phyloP scores from a whole-genome alignment of 805 yeast genomes.

The Metschnikowia gelsemii region DNA sequence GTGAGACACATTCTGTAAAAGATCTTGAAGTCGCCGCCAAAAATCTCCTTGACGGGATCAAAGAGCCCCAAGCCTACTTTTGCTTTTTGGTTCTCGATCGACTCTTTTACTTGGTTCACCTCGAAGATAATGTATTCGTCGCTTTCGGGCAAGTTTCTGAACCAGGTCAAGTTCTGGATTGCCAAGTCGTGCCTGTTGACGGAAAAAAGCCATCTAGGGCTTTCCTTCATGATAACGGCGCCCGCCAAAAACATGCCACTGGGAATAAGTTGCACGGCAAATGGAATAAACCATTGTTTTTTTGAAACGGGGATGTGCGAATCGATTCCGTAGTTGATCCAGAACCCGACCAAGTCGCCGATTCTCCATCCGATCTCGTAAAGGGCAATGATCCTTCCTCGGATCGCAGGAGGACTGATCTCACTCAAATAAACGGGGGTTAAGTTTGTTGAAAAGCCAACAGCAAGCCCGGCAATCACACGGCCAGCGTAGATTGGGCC shows the following conservation, averaged over 20 bases:
- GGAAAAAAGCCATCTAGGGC: slow-evolving; percentile 38
- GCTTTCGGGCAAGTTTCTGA: slow-evolving; percentile 33
- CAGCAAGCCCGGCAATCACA: slow-evolving; percentile 37
- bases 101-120: slow-evolving; percentile 36
- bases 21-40: slow-evolving; percentile 27
- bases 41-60: slow-evolving; percentile 36
- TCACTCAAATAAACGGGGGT: slow-evolving; percentile 39
- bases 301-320: slow-evolving; percentile 26
- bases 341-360: slow-evolving; percentile 41
- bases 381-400: slow-evolving; percentile 33
- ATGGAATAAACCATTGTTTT: slow-evolving; percentile 41
- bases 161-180: slow-evolving; percentile 34
- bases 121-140: slow-evolving; percentile 38
- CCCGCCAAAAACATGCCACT: slow-evolving; percentile 36
- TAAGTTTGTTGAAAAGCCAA: slow-evolving; percentile 37
- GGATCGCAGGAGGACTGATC: slow-evolving; percentile 36
- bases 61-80: slow-evolving; percentile 34
- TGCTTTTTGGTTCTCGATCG: slow-evolving; percentile 29
- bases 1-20: slow-evolving; percentile 33
- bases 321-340: slow-evolving; percentile 37
- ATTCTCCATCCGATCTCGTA: slow-evolving; percentile 42
- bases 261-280: slow-evolving; percentile 40
- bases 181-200: slow-evolving; percentile 34
- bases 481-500: slow-evolving; percentile 41
- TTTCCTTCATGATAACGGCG: slow-evolving; percentile 33